phyloP scores from a whole-genome alignment of 352 stramenopile genomes.

The Pythium apleroticum region DNA sequence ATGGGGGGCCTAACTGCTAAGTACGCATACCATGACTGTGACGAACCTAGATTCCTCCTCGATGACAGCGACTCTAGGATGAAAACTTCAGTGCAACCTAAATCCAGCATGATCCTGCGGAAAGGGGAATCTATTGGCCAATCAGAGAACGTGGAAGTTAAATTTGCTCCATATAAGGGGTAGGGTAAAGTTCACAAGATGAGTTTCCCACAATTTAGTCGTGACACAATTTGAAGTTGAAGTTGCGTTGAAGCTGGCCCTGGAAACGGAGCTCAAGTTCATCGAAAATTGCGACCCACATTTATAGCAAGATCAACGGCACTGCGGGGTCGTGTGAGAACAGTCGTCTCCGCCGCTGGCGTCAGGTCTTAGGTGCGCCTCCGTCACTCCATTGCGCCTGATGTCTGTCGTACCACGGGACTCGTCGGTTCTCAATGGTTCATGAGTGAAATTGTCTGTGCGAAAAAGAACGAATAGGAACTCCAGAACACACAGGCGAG shows the following conservation, averaged over 20 bases:
- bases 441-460: too few relatives aligned
- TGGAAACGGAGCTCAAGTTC: not conserved
- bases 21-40: not conserved
- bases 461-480: not conserved
- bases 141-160: constrained; percentile 18
- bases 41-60: not conserved
- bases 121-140: constrained; percentile 8
- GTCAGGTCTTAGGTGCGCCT: not conserved
- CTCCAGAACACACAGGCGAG: not conserved
- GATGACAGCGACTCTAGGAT: not conserved
- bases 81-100: not conserved
- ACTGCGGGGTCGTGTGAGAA: not conserved
- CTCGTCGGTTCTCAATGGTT: too few relatives aligned
- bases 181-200: constrained; percentile 1
- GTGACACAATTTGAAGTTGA: constrained; percentile 18
- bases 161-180: constrained; percentile 4
- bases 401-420: too few relatives aligned
- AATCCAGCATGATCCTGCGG: too few relatives aligned
- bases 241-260: not conserved
- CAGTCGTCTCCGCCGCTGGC: not conserved
- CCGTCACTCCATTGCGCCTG: not conserved
- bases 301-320: not conserved
- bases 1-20: not conserved
- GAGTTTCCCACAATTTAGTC: constrained; percentile 4
- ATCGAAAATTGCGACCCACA: not conserved